phyloP scores from a whole-genome alignment of 2,329 filamentous ascomycete species.

The Ascochyta rabiei region DNA sequence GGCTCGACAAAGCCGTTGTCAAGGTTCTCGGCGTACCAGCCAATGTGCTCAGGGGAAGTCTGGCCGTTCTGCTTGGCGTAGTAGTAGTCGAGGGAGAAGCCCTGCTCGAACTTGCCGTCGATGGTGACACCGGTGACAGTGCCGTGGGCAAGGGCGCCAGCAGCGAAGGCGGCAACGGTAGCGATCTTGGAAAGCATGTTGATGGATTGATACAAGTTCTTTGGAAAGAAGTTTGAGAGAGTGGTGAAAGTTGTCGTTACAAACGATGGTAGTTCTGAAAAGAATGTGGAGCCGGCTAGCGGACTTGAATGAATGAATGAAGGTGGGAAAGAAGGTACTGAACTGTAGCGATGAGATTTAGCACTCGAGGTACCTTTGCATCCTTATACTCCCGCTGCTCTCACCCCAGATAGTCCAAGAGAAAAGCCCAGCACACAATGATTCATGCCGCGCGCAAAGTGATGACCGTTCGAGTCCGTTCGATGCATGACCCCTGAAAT shows the following conservation, averaged over 20 bases:
- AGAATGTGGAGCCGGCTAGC: slow-evolving; percentile 43
- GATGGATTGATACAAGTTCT: slow-evolving; percentile 15
- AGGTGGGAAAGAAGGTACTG: slow-evolving; percentile 36
- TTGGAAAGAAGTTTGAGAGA: slow-evolving; percentile 15
- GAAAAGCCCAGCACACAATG: slow-evolving; percentile 15
- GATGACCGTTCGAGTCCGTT: slow-evolving; percentile 13
- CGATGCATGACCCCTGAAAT: slow-evolving; percentile 9
- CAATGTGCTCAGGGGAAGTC: slow-evolving; percentile 44
- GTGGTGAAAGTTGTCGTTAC: slow-evolving; percentile 21
- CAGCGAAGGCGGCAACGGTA: slow-evolving; percentile 36
- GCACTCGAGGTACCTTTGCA: background rate
- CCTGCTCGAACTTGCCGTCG: slow-evolving; percentile 55
- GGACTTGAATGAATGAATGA: slow-evolving; percentile 36
- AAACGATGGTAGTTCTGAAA: slow-evolving; percentile 36
- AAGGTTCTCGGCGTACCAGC: slow-evolving; percentile 52
- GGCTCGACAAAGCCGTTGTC: slow-evolving; percentile 47
- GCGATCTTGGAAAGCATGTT: slow-evolving; percentile 40
- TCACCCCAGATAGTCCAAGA: slow-evolving; percentile 3
- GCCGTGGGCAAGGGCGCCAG: slow-evolving; percentile 55
- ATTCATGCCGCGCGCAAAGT: slow-evolving; percentile 25
- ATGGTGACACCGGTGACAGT: slow-evolving; percentile 53
- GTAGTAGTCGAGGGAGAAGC: slow-evolving; percentile 52
- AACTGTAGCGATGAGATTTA: slow-evolving; percentile 33
- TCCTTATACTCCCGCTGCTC: slow-evolving; percentile 6
- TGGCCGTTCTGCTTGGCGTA: slow-evolving; percentile 40